Evolutionary conservation across 179 eudicot species (phyloP).

Genomic region (Spinacia oleracea): DNA sequence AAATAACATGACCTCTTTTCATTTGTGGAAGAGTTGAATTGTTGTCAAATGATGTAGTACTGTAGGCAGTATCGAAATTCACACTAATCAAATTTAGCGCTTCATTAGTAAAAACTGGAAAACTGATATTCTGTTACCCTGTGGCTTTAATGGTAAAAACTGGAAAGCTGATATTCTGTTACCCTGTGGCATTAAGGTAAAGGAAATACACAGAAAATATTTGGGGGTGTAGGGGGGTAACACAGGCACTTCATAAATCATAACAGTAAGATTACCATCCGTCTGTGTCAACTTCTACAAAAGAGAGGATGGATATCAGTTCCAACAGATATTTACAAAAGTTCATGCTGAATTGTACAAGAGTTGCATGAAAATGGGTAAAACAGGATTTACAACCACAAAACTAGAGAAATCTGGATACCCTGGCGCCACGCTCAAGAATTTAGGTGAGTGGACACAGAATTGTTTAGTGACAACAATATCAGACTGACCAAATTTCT

Average conservation of each 20-base stretch:
- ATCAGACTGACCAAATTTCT: background rate
- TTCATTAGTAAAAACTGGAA: background rate
- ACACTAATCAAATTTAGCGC: background rate
- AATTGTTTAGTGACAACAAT: background rate
- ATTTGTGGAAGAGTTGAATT: background rate
- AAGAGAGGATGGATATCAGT: background rate
- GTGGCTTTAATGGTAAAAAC: background rate
- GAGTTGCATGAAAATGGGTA: background rate
- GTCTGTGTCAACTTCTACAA: background rate
- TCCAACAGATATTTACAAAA: background rate
- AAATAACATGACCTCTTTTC: background rate
- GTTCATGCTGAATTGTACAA: background rate
- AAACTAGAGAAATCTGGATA: background rate
- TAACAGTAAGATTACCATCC: background rate
- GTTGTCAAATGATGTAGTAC: background rate
- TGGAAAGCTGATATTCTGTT: background rate
- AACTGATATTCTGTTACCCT: background rate
- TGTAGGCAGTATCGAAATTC: background rate
- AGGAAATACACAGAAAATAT: background rate
- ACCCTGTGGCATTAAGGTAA: background rate
- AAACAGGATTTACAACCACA: background rate
- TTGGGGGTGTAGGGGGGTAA: background rate
- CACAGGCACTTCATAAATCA: background rate
- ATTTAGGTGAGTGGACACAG: background rate
- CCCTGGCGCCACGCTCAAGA: background rate